Conservation (phyloP, 176 grass and related monocot species). For the Rhynchospora tenuis region DNA sequence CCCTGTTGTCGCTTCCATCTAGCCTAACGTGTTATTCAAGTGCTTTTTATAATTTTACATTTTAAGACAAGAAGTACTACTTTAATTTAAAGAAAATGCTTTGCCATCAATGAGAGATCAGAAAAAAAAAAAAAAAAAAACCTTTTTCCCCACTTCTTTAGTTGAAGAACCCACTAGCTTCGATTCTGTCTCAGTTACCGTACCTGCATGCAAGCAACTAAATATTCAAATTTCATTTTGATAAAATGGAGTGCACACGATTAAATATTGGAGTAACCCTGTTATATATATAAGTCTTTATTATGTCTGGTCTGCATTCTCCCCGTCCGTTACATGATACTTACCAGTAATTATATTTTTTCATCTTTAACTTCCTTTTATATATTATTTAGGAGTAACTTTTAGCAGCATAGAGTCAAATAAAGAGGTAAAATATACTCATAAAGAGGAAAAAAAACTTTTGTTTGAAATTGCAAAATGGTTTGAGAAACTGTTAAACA, state of each 20-base stretch:
- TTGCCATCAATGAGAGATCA: not conserved
- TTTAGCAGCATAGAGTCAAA: not conserved
- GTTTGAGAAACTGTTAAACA: slow-evolving; percentile 8
- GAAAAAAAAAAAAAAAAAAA: slow-evolving; percentile 23
- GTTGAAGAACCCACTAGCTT: slow-evolving; percentile 19
- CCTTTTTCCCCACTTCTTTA: not conserved
- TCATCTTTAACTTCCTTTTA: not conserved
- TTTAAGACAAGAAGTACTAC: not conserved
- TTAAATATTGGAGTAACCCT: not conserved
- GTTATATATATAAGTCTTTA: not conserved
- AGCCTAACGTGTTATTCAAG: not conserved
- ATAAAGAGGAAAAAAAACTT: not conserved
- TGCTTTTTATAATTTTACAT: not conserved
- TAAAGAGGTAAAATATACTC: not conserved
- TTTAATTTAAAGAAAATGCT: not conserved
- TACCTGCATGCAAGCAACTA: slow-evolving; percentile 18
- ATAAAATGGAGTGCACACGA: not conserved
- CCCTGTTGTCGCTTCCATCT: not conserved
- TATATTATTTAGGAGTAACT: not conserved
- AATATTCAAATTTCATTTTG: slow-evolving; percentile 12
- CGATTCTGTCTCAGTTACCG: not conserved
- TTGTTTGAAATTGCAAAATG: slow-evolving; percentile 1
- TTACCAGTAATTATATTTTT: not conserved
- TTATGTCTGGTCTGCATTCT: not conserved
- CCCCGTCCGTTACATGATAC: not conserved